Conservation (phyloP, 2,329 filamentous ascomycete species). For the Tolypocladium paradoxum region DNA sequence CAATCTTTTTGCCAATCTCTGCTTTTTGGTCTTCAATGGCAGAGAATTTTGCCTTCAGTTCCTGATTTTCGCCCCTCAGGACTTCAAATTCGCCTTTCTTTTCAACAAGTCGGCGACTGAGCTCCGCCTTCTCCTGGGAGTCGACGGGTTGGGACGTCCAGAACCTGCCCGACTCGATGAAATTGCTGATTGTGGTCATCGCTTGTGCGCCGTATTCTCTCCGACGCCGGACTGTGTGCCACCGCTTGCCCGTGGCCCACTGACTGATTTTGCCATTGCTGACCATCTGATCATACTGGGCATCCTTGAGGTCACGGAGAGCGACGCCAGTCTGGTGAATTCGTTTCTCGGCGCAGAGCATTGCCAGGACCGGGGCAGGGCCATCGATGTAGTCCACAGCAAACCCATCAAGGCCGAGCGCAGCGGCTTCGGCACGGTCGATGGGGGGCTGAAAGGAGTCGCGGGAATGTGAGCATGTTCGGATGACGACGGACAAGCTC, state of each 20-base stretch:
- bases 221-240: slow-evolving; percentile 57
- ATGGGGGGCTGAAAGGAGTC: slow-evolving; percentile 44
- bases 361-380: slow-evolving; percentile 72
- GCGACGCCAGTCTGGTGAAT: slow-evolving; percentile 60
- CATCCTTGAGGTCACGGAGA: slow-evolving; percentile 50
- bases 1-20: slow-evolving; percentile 28
- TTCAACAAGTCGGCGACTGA: slow-evolving; percentile 43
- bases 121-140: slow-evolving; percentile 46
- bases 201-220: slow-evolving; percentile 70
- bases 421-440: slow-evolving; percentile 39
- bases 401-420: slow-evolving; percentile 66
- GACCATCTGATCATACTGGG: slow-evolving; percentile 57
- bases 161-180: slow-evolving; percentile 48
- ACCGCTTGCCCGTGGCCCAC: slow-evolving; percentile 59
- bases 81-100: slow-evolving; percentile 21
- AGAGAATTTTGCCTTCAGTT: slow-evolving; percentile 25
- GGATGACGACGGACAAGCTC: slow-evolving; percentile 62
- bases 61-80: slow-evolving; percentile 21
- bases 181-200: slow-evolving; percentile 55
- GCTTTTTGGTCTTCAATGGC: slow-evolving; percentile 32
- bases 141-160: slow-evolving; percentile 77
- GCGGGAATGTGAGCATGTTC: slow-evolving; percentile 46
- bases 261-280: slow-evolving; percentile 45
- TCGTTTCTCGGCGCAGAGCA: slow-evolving; percentile 67
- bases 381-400: slow-evolving; percentile 70